These are phyloP conservation scores for Ascochyta fabae DNA, from an alignment of 2,329 filamentous ascomycete genomes.

Conservation along the genomic window DNA sequence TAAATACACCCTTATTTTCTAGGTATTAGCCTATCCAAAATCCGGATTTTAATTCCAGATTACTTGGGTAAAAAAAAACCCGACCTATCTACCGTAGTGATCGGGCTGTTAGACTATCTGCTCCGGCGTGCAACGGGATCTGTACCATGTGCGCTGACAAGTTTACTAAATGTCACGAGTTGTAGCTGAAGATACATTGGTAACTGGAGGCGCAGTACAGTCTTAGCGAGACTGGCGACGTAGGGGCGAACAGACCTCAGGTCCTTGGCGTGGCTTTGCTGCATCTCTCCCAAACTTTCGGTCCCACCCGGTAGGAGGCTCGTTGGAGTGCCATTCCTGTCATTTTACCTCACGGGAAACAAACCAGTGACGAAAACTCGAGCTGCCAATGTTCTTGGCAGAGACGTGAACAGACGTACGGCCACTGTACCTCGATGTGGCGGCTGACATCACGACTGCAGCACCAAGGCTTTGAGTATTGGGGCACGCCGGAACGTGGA, in stretches of 20 bases:
- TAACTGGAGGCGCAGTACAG: not conserved
- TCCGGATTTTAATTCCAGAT: too few species aligned
- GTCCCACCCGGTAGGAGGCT: too few species aligned
- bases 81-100: too few species aligned
- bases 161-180: not conserved
- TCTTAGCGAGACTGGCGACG: not conserved
- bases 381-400: too few species aligned
- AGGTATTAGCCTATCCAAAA: too few species aligned
- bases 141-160: not conserved
- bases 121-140: not conserved
- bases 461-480: not conserved
- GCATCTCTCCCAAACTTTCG: not conserved
- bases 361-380: too few species aligned
- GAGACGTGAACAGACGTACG: not conserved
- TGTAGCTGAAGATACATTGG: not conserved
- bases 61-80: too few species aligned
- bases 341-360: too few species aligned
- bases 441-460: not conserved
- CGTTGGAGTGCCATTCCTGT: too few species aligned
- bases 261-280: not conserved
- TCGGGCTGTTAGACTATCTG: not conserved
- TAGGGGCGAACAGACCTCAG: not conserved
- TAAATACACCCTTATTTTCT: too few species aligned
- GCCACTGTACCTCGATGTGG: not conserved
- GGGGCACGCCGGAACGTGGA: not conserved